Base-by-base conservation (phyloP, 2,329 filamentous ascomycete genomes). In the Fusarium globosum region DNA sequence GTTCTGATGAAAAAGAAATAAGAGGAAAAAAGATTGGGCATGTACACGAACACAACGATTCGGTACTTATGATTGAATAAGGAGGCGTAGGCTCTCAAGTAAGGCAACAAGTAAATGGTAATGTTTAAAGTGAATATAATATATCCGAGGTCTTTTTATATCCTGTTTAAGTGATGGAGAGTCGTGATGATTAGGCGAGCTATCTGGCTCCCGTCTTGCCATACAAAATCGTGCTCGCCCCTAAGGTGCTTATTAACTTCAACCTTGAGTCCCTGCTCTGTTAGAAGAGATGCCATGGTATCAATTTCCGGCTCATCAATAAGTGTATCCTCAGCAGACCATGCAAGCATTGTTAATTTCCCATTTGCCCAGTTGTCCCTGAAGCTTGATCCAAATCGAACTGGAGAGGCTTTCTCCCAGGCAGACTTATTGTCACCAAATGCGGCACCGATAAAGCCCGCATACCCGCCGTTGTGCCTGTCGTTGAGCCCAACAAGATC, bases 171-270 rank as follows among this genome's bases (percentile, higher is more conserved):
- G 41, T 72, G 71, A 26, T 66, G 42, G 43, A 80, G 58, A n/a
- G 80, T 77, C 58, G 80, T 74, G n/a, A 75, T 75, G 46, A 88
- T 79, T 23, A 88, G 80, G 58, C 82, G 81, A 35, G 87, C 89
- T 55, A 93, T 79, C 73, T 90, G 87, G 39, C 79, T 79, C 21
- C 91, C 91, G 65, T 88, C 85, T 78, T 87, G 78, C 89, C 91
- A 93, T 6, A 92, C 83, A 72, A 88, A 86, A 80, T 93, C 88
- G 80, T 94, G 92, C 42, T 84, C 84, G 9, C 89, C 92, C 14
- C 79, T 80, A 58, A 91, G 78, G 74, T 89, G 85, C 70, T 80
- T 83, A 39, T 80, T 57, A 39, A 80, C 72, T 10, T 74, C 68
- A 20, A 78, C 68, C 16, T 71, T 61, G 55, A 86, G 67, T 81